phyloP scores from a whole-genome alignment of 78 protist genomes.

The Parvularia atlantis region DNA sequence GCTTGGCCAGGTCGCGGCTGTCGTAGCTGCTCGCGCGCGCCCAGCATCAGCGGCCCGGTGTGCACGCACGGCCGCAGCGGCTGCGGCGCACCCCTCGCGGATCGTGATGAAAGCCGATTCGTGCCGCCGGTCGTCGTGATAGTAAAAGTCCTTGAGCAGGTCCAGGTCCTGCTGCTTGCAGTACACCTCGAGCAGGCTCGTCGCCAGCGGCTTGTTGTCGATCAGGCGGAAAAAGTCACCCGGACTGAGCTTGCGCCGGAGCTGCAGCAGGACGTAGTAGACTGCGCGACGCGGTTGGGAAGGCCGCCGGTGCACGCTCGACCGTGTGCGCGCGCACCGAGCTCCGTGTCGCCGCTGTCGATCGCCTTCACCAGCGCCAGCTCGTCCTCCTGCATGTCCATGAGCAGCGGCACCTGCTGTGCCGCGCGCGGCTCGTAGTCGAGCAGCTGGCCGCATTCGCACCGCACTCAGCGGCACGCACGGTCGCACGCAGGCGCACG shows the following conservation, averaged over 20 bases:
- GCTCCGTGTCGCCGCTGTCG: slow-evolving; percentile 66
- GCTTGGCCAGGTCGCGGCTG: not conserved
- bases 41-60: not conserved
- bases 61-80: not conserved
- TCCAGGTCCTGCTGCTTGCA: not conserved
- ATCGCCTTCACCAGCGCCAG: slow-evolving; percentile 65
- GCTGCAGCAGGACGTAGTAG: slow-evolving; percentile 12
- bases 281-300: no score
- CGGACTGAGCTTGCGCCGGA: not conserved
- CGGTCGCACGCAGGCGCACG: not conserved
- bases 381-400: slow-evolving; percentile 51
- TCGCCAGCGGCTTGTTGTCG: not conserved
- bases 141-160: slow-evolving; percentile 9
- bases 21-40: not conserved
- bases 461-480: not conserved
- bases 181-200: slow-evolving; percentile 3
- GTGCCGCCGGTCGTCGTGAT: slow-evolving; percentile 4
- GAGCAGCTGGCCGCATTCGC: slow-evolving; percentile 19
- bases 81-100: not conserved
- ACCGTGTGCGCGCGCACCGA: not conserved
- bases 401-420: slow-evolving; percentile 74
- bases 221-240: slow-evolving; percentile 5
- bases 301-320: not conserved
- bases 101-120: no score
- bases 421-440: slow-evolving; percentile 77